Percentiles rank a stretch among this genome's conserved stretches.
Evolutionary conservation across 441 rosid species (phyloP).

Genomic region (Arabidopsis hybrid): DNA sequence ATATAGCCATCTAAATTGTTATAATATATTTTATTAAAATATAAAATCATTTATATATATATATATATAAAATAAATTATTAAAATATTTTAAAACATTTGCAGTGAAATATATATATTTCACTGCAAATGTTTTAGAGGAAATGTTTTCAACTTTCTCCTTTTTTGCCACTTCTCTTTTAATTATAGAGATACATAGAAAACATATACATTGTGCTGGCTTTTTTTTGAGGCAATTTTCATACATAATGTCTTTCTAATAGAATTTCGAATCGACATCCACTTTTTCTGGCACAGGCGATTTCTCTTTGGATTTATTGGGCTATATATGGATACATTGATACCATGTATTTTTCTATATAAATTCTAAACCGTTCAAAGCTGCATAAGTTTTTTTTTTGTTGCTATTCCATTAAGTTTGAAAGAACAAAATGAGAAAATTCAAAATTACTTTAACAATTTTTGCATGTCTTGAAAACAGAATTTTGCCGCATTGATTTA

Average conservation of each 20-base stretch:
- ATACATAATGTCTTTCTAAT: background rate
- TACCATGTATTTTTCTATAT: background rate
- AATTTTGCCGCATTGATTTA: background rate
- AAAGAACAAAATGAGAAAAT: background rate
- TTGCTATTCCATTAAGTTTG: background rate
- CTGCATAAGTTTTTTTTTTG: background rate
- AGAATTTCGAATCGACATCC: background rate
- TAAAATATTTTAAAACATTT: no score
- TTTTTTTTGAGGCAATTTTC: no score
- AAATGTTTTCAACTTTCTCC: background rate
- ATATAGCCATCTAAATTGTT: no score
- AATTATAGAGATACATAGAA: no score
- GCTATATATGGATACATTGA: background rate
- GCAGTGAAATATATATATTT: no score
- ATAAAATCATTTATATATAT: no score
- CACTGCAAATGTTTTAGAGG: background rate
- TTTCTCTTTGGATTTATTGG: background rate
- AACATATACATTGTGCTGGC: background rate
- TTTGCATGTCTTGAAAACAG: background rate
- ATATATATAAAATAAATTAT: no score
- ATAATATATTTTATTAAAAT: no score
- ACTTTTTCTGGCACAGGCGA: background rate
- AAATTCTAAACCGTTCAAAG: background rate
- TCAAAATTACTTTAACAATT: background rate
- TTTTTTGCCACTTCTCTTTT: background rate